These are phyloP conservation scores for Smallanthus sonchifolius DNA, from an alignment of 129 eudicot genomes.

Conservation along the genomic window DNA sequence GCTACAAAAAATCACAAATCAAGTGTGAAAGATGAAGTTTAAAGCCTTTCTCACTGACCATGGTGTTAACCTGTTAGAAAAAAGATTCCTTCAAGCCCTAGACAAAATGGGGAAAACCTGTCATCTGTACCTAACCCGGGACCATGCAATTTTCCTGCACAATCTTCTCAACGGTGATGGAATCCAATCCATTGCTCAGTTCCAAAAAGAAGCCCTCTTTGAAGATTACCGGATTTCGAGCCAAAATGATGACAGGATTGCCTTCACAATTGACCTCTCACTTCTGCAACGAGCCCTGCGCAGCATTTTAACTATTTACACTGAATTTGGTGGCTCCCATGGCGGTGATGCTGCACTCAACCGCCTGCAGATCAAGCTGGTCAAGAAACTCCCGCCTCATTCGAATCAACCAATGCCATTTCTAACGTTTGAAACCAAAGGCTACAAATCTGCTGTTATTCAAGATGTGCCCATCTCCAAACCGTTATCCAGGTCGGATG, in stretches of 20 bases:
- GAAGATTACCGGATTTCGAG: constrained; percentile 87
- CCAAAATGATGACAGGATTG: constrained; percentile 75
- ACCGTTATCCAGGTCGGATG: constrained; percentile 77
- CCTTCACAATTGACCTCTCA: constrained; percentile 85
- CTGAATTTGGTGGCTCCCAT: constrained; percentile 45
- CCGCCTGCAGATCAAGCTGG: constrained; percentile 73
- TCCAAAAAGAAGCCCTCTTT: constrained; percentile 65
- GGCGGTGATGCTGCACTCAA: constrained; percentile 25
- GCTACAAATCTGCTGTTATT: constrained; percentile 75
- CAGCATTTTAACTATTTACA: constrained; percentile 53
- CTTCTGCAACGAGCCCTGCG: constrained; percentile 94
- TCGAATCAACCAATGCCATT: constrained; percentile 68
- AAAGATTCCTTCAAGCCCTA: constrained; percentile 72
- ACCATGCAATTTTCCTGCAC: constrained; percentile 85
- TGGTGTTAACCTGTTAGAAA: constrained; percentile 77
- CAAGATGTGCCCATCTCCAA: constrained; percentile 94
- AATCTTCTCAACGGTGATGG: constrained; percentile 78
- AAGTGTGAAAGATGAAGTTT: constrained; percentile 62
- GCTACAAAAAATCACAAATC: constrained; percentile 10
- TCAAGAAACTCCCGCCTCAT: constrained; percentile 77
- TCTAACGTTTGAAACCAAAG: constrained; percentile 81
- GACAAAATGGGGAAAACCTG: constrained; percentile 81
- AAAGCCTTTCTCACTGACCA: constrained; percentile 85
- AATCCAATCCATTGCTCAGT: constrained; percentile 81
- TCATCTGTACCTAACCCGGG: constrained; percentile 69